phyloP scores from a whole-genome alignment of 2,329 filamentous ascomycete genomes.

The Capronia epimyces region DNA sequence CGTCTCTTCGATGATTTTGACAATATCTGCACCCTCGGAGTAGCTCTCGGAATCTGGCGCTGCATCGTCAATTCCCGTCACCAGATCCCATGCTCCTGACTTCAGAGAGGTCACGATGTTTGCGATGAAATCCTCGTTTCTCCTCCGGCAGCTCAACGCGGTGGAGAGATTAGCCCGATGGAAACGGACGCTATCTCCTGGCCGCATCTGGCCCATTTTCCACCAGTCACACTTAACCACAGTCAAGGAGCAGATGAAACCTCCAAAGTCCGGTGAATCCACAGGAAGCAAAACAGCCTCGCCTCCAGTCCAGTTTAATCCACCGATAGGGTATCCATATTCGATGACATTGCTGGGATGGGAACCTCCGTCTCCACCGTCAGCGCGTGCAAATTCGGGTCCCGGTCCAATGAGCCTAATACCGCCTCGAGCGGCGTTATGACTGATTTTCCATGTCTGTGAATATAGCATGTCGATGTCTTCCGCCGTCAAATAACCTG shows the following conservation, averaged over 20 bases:
- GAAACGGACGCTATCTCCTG: conserved; percentile 51
- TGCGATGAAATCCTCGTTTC: conserved; percentile 29
- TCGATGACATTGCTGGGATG: neutral
- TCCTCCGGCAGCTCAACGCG: conserved; percentile 42
- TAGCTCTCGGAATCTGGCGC: too few relatives aligned
- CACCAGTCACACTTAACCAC: conserved; percentile 54
- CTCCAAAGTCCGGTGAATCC: conserved; percentile 56
- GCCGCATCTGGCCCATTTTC: conserved; percentile 57
- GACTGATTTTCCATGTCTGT: conserved; percentile 54
- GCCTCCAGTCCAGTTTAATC: conserved; percentile 57
- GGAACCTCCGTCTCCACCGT: conserved; percentile 48
- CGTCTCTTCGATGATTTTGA: too few relatives aligned
- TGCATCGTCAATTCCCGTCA: too few relatives aligned
- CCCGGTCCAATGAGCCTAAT: conserved; percentile 56
- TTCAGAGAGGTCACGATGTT: neutral
- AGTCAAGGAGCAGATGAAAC: conserved; percentile 53
- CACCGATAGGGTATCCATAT: conserved; percentile 56
- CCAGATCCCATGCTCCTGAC: neutral
- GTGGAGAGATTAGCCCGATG: conserved; percentile 47
- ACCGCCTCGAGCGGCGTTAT: conserved; percentile 56
- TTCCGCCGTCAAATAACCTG: conserved; percentile 47
- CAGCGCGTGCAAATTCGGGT: conserved; percentile 53
- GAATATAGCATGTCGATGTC: conserved; percentile 54
- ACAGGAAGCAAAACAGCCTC: conserved; percentile 54
- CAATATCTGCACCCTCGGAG: too few relatives aligned